A percentile compares a stretch with the other conserved stretches of the same genome.
Conservation (phyloP, 2,329 filamentous ascomycete species). For the Exophiala lecanii-corni region DNA sequence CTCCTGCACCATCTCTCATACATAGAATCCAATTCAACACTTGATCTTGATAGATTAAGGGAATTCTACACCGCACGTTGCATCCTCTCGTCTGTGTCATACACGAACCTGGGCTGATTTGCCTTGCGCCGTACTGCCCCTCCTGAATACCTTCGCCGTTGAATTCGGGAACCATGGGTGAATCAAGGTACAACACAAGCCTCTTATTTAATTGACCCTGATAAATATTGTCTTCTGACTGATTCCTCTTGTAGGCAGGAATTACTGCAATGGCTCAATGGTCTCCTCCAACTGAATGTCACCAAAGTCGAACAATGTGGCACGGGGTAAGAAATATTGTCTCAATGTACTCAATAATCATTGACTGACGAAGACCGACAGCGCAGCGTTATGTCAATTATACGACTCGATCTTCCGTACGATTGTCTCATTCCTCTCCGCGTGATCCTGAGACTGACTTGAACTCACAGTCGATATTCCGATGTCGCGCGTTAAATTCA, state of each 20-base stretch:
- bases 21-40: too few relatives aligned
- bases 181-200: conserved; percentile 52
- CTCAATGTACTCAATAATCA: conserved; percentile 12
- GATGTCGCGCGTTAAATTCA: conserved; percentile 97
- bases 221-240: neutral
- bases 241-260: conserved; percentile 67
- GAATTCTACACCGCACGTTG: too few relatives aligned
- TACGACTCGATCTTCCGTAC: conserved; percentile 94
- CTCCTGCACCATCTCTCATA: too few relatives aligned
- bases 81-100: too few relatives aligned
- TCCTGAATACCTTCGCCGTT: too few relatives aligned
- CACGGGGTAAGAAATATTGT: conserved; percentile 67
- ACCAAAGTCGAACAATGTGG: conserved; percentile 99
- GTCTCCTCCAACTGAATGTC: conserved; percentile 94
- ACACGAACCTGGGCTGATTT: too few relatives aligned
- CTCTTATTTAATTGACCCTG: neutral
- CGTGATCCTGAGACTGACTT: conserved; percentile 13
- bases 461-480: conserved; percentile 66
- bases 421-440: conserved; percentile 27
- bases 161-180: too few relatives aligned
- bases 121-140: too few relatives aligned
- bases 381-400: conserved; percentile 82
- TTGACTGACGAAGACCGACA: conserved; percentile 13
- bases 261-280: conserved; percentile 93
- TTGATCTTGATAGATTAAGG: too few relatives aligned